phyloP scores from a whole-genome alignment of 805 yeast genomes.

The Ogataea minuta region DNA sequence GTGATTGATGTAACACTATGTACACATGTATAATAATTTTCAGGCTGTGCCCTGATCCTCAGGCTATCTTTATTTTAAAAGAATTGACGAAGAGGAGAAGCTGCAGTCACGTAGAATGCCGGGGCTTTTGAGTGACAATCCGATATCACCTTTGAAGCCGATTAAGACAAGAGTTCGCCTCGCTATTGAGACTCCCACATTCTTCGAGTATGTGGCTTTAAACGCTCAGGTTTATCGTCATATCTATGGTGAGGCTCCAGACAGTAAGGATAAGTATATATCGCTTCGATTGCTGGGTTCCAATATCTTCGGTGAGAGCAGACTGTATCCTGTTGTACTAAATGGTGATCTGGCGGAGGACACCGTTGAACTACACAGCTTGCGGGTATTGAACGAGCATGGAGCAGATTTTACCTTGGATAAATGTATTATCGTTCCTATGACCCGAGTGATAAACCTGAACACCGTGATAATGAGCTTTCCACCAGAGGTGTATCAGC shows the following conservation, averaged over 20 bases:
- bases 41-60: slow-evolving; percentile 9
- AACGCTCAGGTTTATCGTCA: slow-evolving; percentile 13
- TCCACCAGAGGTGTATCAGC: slow-evolving; percentile 46
- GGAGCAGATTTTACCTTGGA: slow-evolving; percentile 44
- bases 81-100: slow-evolving; percentile 2
- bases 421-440: slow-evolving; percentile 37
- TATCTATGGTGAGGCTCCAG: slow-evolving; percentile 13
- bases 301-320: slow-evolving; percentile 24
- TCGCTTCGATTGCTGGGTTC: slow-evolving; percentile 29
- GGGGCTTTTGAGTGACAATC: slow-evolving; percentile 10
- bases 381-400: slow-evolving; percentile 34
- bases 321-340: slow-evolving; percentile 37
- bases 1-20: not conserved
- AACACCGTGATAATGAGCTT: slow-evolving; percentile 40
- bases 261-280: slow-evolving; percentile 13
- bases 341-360: slow-evolving; percentile 26
- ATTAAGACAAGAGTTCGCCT: slow-evolving; percentile 19
- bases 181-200: slow-evolving; percentile 18
- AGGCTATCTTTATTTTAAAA: slow-evolving; percentile 11
- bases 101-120: slow-evolving; percentile 14
- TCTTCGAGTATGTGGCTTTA: slow-evolving; percentile 23
- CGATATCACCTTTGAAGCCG: slow-evolving; percentile 3
- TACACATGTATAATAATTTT: slow-evolving; percentile 2
- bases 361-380: slow-evolving; percentile 40
- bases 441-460: slow-evolving; percentile 33